These are phyloP conservation scores for Yarrowia divulgata DNA, from an alignment of 805 yeast genomes.

Conservation along the genomic window DNA sequence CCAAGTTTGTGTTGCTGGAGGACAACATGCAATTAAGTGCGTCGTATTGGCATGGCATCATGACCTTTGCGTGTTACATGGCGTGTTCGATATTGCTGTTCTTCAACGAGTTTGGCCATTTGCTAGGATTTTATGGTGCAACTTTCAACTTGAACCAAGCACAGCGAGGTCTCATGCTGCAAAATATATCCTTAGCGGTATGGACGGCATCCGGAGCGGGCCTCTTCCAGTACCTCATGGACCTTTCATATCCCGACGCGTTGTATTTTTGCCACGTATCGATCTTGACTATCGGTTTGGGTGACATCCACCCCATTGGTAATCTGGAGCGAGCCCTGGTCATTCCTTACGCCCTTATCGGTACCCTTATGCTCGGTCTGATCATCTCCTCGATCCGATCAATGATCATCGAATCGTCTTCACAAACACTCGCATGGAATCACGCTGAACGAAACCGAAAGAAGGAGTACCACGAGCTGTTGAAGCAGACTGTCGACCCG, in stretches of 20 bases:
- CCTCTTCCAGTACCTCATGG: constrained; percentile 57
- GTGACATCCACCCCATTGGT: constrained; percentile 68
- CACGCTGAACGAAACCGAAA: constrained; percentile 61
- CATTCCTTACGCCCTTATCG: constrained; percentile 70
- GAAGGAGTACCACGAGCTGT: constrained; percentile 47
- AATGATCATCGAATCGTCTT: constrained; percentile 65
- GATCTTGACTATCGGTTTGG: constrained; percentile 79
- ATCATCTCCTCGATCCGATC: constrained; percentile 73
- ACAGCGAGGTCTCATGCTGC: constrained; percentile 77
- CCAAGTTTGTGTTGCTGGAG: constrained; percentile 50
- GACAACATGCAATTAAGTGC: constrained; percentile 41
- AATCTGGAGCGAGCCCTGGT: constrained; percentile 64
- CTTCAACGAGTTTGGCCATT: constrained; percentile 69
- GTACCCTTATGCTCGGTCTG: constrained; percentile 76
- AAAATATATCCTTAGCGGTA: constrained; percentile 65
- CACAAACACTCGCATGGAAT: constrained; percentile 72
- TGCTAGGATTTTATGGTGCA: constrained; percentile 67
- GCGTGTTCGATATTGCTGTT: constrained; percentile 60
- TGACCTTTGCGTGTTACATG: constrained; percentile 69
- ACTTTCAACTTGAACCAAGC: constrained; percentile 68
- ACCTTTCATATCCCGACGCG: constrained; percentile 66
- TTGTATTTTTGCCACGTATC: constrained; percentile 77
- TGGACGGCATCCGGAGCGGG: constrained; percentile 81
- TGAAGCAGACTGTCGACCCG: constrained; percentile 6
- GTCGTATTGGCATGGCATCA: constrained; percentile 73